These are phyloP conservation scores for Cymbopogon flexuosus DNA, from an alignment of 202 grass and related monocot species.

Conservation along the genomic window DNA sequence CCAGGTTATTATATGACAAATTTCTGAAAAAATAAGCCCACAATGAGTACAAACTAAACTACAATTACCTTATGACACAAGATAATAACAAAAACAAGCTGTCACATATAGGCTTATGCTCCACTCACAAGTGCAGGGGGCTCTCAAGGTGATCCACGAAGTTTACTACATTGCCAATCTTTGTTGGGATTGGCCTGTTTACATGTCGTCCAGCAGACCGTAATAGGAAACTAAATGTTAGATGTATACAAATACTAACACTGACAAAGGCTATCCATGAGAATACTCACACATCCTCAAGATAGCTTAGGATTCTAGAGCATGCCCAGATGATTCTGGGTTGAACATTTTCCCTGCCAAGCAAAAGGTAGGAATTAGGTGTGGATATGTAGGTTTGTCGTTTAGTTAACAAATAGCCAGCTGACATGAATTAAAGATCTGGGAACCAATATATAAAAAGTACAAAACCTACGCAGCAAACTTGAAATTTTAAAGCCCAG, in stretches of 20 bases:
- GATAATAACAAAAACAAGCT: not conserved
- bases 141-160: not conserved
- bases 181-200: conserved; percentile 41
- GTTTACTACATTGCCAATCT: conserved; percentile 51
- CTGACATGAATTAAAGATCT: not conserved
- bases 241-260: not conserved
- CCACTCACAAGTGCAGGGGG: not conserved
- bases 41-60: not conserved
- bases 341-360: not conserved
- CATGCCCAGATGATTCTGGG: not conserved
- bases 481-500: not conserved
- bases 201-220: conserved; percentile 62
- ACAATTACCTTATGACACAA: not conserved
- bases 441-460: not conserved
- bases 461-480: not conserved
- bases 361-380: not conserved
- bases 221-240: not conserved
- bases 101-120: not conserved
- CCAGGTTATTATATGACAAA: not conserved
- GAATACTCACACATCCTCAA: not conserved
- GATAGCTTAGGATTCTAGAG: not conserved
- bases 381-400: not conserved
- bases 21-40: not conserved
- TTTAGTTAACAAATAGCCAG: not conserved
- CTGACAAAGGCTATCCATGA: not conserved